Base-by-base conservation (phyloP, 345 rosid genomes). In the Brassica napus region DNA sequence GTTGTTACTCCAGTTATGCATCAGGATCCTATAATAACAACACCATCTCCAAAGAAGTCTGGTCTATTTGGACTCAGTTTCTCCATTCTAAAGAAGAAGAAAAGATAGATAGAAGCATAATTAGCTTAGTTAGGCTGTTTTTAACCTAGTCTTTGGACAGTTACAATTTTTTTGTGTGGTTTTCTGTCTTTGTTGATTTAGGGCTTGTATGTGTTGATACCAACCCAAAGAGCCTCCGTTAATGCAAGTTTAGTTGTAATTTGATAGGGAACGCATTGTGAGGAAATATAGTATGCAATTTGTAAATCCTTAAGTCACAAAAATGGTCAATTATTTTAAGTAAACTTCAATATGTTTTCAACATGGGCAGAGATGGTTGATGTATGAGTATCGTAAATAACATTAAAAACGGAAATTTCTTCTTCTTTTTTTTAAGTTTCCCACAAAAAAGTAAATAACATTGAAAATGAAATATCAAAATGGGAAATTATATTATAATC, bases 61-160 rank as follows among this genome's bases (percentile, higher is more conserved):
- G 80, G 87, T 42, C 21, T 85, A 65, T 85, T 86, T 44, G 79
- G 82, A 42, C 61, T 65, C 72, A 75, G 15, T 34, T 71, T 87
- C 34, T 65, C 68, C 30, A 60, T 64, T 54, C 68, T 74, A 64
- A 82, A 71, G 65, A 85, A 71, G 81, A 83, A 85, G 90, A 86
- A 83, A 79, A 83, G 83, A 63, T 75, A 23, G 68, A 42, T 55
- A 74, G 3, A 55, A 28, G 21, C 39, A 8, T 32, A 59, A 23
- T 23, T 23, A 42, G 42, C 24, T 23, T 67, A 11, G n/a, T 52
- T 68, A 58, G 69, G 31, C 55, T 72, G 37, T 21, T 60, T 47
- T 42, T 72, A 67, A 67, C 69, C 23, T 60, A 47, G 23, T 68
- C 52, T 79, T 47, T 26, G 30, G 34, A 39, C 39, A 6, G 21